These are phyloP conservation scores for Xylariaceae sp. DNA, from an alignment of 2,329 filamentous ascomycete genomes.

Conservation along the genomic window DNA sequence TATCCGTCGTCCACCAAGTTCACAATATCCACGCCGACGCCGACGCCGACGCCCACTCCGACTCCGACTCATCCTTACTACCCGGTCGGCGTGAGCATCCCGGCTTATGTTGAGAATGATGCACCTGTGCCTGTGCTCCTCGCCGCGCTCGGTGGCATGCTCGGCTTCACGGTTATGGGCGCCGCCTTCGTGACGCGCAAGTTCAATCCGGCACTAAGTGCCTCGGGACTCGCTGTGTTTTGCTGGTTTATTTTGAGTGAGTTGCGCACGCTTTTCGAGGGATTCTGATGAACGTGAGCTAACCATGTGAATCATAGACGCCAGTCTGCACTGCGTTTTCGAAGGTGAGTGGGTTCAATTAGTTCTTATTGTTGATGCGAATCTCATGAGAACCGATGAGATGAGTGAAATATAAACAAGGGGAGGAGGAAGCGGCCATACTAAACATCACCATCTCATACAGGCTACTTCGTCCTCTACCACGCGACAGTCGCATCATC, in stretches of 20 bases:
- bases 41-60: background rate
- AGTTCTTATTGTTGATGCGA: background rate
- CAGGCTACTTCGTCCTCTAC: slow-evolving; percentile 71
- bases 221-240: slow-evolving; percentile 40
- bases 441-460: background rate
- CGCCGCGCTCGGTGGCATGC: slow-evolving; percentile 34
- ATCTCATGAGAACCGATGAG: background rate
- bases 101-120: slow-evolving; percentile 43
- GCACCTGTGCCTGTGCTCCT: slow-evolving; percentile 37
- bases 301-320: slow-evolving; percentile 39
- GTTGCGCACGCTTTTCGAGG: slow-evolving; percentile 19
- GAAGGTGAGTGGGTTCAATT: slow-evolving; percentile 51
- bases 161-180: slow-evolving; percentile 34
- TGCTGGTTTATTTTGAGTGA: slow-evolving; percentile 54
- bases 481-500: slow-evolving; percentile 59
- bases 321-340: slow-evolving; percentile 72
- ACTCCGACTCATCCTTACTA: slow-evolving; percentile 45
- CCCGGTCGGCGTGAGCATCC: slow-evolving; percentile 40
- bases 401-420: background rate
- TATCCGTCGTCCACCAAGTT: background rate
- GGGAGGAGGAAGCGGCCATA: background rate
- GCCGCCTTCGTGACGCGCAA: slow-evolving; percentile 31
- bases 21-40: background rate
- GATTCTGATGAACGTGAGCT: background rate
- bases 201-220: slow-evolving; percentile 31